Evolutionary conservation across 1,284 basidiomycete species (phyloP), one percentile per base, ranked within the genome.

Genomic region (Apiotrichum brassicae): DNA sequence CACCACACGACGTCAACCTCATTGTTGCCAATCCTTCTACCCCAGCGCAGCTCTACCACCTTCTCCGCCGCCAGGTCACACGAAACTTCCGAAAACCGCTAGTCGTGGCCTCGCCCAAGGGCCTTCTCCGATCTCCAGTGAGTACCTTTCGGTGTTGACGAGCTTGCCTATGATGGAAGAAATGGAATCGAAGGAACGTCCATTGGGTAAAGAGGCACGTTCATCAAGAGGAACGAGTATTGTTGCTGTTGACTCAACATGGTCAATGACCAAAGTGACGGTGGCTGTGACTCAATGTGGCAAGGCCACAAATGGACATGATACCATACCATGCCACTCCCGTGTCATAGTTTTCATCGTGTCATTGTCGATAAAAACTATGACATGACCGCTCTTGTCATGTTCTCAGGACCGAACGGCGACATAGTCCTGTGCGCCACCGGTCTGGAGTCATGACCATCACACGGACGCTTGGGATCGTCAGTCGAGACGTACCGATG

Each of bases 11-110:
- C 57, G 74, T 82, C 58, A 93, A 92, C 65, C 83, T 93, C 77
- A 84, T 86, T 46, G 79, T 93, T 37, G 81, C 81, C 9, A 91
- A 84, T 73, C 87, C 88, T 0, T 92, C 88, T 0, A 91, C 88
- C 0, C 82, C 90, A 0, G 85, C 86, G 1, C 87, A 93, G 55
- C 87, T 90, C 63, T 93, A 92, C 81, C 89, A 93, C 68, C 76
- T 92, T 1, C 76, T 94, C 22, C 77, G 90, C 41, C 77, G 89
- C 37, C 90, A 93, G 68, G 80, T 92, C 69, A 77, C 79, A 63
- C 78, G 89, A 33, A 88, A 90, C 60, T 92, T 83, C 72, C 78
- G 90, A 51, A 90, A 88, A 66, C 89, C 88, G 0, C 75, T 92
- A 39, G 76, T 92, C 32, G 80, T 92, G 9, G 86, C 86, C 14